phyloP scores from a whole-genome alignment of 345 rosid genomes.

The Iberis pinnata region DNA sequence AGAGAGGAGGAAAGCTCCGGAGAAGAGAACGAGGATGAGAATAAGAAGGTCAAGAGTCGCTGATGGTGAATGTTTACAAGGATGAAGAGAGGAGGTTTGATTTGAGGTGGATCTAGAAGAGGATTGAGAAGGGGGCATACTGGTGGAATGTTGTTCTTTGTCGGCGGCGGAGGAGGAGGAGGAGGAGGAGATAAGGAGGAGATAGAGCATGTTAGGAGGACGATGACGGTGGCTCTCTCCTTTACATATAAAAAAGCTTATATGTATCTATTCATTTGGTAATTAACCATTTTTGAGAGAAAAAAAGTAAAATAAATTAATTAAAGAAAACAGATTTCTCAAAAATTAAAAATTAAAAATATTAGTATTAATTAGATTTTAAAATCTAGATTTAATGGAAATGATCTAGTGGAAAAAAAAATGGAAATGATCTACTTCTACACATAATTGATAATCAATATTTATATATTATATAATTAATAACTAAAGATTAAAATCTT shows the following conservation, averaged over 20 bases:
- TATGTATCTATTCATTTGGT: not conserved
- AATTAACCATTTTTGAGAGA: not conserved
- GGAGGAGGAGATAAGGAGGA: slow-evolving; percentile 23
- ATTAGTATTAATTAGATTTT: too few species aligned
- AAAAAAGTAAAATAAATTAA: too few species aligned
- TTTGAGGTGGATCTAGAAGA: slow-evolving; percentile 27
- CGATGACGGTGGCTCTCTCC: not conserved
- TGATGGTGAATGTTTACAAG: slow-evolving; percentile 77
- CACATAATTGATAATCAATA: too few species aligned
- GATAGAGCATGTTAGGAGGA: slow-evolving; percentile 46
- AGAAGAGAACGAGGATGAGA: slow-evolving; percentile 66
- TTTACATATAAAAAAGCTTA: not conserved
- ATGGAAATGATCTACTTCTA: too few species aligned
- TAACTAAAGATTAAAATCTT: too few species aligned
- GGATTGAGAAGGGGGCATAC: slow-evolving; percentile 29
- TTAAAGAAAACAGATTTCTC: not conserved
- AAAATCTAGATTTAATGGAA: too few species aligned
- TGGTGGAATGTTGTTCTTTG: slow-evolving; percentile 13
- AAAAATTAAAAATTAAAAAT: too few species aligned
- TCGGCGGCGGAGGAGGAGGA: not conserved
- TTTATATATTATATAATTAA: too few species aligned
- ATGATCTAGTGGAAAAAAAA: too few species aligned
- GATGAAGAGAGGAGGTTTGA: slow-evolving; percentile 28
- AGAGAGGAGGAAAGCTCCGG: slow-evolving; percentile 64
- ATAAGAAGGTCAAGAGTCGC: slow-evolving; percentile 81